A percentile compares a stretch with the other conserved stretches of the same genome.
Evolutionary conservation across 176 grass and related monocot genomes (phyloP).

Genomic region (Saccharum spontaneum): DNA sequence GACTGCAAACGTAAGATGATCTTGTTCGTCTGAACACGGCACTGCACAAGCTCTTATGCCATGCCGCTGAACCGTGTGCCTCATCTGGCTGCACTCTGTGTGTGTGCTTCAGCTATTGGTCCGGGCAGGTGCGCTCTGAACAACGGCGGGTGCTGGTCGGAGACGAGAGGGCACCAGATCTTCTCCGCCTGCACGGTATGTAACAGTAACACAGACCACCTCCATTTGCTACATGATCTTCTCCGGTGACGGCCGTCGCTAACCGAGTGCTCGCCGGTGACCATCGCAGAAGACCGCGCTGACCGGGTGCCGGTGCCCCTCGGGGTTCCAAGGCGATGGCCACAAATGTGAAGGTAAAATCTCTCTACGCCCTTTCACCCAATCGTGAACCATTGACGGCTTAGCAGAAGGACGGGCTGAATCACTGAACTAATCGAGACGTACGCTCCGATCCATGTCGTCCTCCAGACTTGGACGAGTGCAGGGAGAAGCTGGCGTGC

Average conservation of each 20-base stretch:
- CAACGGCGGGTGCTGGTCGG: slow-evolving; percentile 91
- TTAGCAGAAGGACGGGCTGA: background rate
- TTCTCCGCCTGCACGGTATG: slow-evolving; percentile 88
- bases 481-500: slow-evolving; percentile 90
- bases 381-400: background rate
- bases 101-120: slow-evolving; percentile 56
- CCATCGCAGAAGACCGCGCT: slow-evolving; percentile 43
- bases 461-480: slow-evolving; percentile 72
- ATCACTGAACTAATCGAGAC: background rate
- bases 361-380: background rate
- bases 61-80: background rate
- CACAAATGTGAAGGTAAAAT: slow-evolving; percentile 68
- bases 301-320: slow-evolving; percentile 68
- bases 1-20: slow-evolving; percentile 47
- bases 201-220: too few relatives aligned
- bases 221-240: background rate
- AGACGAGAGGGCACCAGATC: slow-evolving; percentile 35
- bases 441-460: background rate
- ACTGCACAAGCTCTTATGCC: background rate
- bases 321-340: slow-evolving; percentile 79
- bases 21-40: background rate
- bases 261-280: background rate
- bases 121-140: slow-evolving; percentile 74
- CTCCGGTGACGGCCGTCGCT: background rate
- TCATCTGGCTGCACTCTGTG: background rate